These are phyloP conservation scores for Wickerhamomyces sp. DNA, from an alignment of 1,139 yeast species.

Conservation along the genomic window DNA sequence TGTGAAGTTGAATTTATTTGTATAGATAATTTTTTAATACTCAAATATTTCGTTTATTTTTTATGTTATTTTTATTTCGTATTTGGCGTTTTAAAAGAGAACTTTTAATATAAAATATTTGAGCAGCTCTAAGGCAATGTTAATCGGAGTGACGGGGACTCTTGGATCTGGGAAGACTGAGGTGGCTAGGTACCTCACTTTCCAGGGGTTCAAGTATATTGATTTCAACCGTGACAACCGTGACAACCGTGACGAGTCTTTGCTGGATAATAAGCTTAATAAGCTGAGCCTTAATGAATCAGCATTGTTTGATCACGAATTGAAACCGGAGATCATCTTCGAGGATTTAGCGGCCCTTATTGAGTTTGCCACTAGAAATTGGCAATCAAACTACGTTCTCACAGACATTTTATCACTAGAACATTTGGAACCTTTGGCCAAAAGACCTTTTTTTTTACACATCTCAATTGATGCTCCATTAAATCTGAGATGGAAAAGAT, in stretches of 20 bases:
- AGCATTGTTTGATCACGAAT: slow-evolving; percentile 10
- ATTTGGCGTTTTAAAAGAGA: too few relatives aligned
- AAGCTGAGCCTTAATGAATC: slow-evolving; percentile 16
- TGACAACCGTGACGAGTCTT: background rate
- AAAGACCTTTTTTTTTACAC: slow-evolving; percentile 85
- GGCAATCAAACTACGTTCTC: slow-evolving; percentile 64
- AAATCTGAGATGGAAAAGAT: slow-evolving; percentile 47
- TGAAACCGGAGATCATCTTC: slow-evolving; percentile 28
- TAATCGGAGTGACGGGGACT: slow-evolving; percentile 75
- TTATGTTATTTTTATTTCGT: too few relatives aligned
- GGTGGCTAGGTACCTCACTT: slow-evolving; percentile 52
- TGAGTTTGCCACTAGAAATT: slow-evolving; percentile 62
- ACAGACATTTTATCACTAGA: slow-evolving; percentile 42
- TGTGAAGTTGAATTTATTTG: too few relatives aligned
- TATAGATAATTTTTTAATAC: too few relatives aligned
- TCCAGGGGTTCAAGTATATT: slow-evolving; percentile 49
- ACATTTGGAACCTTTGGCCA: slow-evolving; percentile 47
- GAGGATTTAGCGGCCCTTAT: slow-evolving; percentile 42
- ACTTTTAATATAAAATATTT: too few relatives aligned
- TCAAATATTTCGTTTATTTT: too few relatives aligned
- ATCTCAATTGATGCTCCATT: slow-evolving; percentile 77
- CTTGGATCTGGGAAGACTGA: slow-evolving; percentile 66
- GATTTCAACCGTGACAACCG: slow-evolving; percentile 16
- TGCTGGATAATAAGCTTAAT: background rate
- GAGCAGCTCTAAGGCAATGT: too few relatives aligned